Percentiles rank a stretch among this genome's conserved stretches.
These are phyloP conservation scores for Fagus crenata DNA, from an alignment of 306 rosid genomes.

Conservation along the genomic window DNA sequence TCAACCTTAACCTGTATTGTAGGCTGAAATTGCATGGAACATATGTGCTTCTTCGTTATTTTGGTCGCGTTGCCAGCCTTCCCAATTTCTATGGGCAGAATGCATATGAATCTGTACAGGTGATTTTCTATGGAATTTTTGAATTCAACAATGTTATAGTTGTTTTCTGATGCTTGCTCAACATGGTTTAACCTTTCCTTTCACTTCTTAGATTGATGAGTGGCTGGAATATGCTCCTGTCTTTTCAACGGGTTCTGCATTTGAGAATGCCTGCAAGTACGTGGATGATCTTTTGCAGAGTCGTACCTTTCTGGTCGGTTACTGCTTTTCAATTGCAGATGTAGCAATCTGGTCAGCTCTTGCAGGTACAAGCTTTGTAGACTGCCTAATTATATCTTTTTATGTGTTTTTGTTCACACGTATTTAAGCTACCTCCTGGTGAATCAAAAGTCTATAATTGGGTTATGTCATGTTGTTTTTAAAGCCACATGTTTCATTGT, in stretches of 20 bases:
- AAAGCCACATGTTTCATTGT: neutral
- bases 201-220: constrained; percentile 60
- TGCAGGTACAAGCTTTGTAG: constrained; percentile 52
- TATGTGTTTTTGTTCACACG: neutral
- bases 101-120: constrained; percentile 65
- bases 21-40: constrained; percentile 68
- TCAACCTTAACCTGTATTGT: constrained; percentile 13
- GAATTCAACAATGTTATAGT: neutral
- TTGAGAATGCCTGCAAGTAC: constrained; percentile 76
- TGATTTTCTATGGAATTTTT: constrained; percentile 31
- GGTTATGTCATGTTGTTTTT: neutral
- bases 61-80: constrained; percentile 53
- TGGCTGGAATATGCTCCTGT: constrained; percentile 78
- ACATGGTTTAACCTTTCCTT: constrained; percentile 16
- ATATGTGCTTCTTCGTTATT: constrained; percentile 59
- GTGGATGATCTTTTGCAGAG: constrained; percentile 64
- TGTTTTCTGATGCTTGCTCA: neutral
- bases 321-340: constrained; percentile 75
- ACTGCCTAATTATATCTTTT: neutral
- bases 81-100: constrained; percentile 69
- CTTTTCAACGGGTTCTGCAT: constrained; percentile 71
- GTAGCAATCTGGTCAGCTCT: constrained; percentile 84
- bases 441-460: constrained; percentile 6
- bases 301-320: constrained; percentile 58
- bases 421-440: constrained; percentile 10